Base-by-base conservation (phyloP, 2,329 filamentous ascomycete genomes). In the Penicillium rolfsii region DNA sequence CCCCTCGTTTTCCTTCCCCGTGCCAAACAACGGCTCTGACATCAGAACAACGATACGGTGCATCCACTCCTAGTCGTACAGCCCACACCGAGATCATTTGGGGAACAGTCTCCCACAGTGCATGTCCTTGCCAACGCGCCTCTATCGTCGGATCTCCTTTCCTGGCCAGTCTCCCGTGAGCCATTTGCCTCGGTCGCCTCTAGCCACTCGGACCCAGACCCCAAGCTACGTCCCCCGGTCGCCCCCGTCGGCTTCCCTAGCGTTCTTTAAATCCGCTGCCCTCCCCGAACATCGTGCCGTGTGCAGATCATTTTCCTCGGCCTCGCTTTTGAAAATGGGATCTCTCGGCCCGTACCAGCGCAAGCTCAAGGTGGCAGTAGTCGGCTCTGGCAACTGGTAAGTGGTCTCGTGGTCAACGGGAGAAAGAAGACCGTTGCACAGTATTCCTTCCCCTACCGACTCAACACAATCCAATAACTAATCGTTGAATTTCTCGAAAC, bases 381-480 rank as follows among this genome's bases (percentile, higher is more conserved):
- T 99, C 67, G 95, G 95, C 70, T 98, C 94, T 55, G 95, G 95
- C 72, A 99, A 99, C 79, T 99, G 95, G 93, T 94, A 82, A 59
- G 57, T 56, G 28, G 26, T 56, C n/a, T 55, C 52, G 22, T 55
- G 36, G 19, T 11, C 36, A 40, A 16, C 24, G 11, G n/a, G 26
- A 35, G 11, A 22, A 22, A 22, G 3, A 22, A 22, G 3, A 28
- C 43, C 43, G 24, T 28, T 26, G 24, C 24, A 7, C 5, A 16
- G 2, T 7, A 46, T 46, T 26, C 4, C 40, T 22, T 5, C 5
- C 26, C 5, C 19, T 1, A 22, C 19, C 45, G 8, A 2, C 19
- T n/a, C 45, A 9, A 4, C 26, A 30, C 4, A 16, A 30, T 22
- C 4, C 26, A n/a, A 30, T 4, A 2, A 48, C 45, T 48, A n/a